phyloP scores from a whole-genome alignment of 345 rosid genomes.

The Geranium rotundifolium region DNA sequence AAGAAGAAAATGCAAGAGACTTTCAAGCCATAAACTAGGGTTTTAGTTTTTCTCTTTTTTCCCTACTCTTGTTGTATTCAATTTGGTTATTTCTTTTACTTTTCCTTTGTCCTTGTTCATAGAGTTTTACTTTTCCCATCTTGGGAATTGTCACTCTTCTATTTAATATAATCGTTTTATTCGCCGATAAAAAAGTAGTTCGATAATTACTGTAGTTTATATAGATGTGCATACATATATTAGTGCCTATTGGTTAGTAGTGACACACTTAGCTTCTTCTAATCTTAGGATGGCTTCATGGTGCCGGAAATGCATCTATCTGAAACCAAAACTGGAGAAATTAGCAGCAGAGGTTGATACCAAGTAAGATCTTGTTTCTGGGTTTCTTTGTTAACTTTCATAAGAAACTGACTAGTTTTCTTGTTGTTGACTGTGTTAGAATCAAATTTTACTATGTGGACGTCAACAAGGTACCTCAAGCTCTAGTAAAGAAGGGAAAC shows the following conservation, averaged over 20 bases:
- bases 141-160: neutral
- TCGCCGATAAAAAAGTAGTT: neutral
- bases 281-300: conserved; percentile 79
- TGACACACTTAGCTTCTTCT: conserved; percentile 1
- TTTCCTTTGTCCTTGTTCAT: neutral
- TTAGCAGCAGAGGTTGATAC: conserved; percentile 44
- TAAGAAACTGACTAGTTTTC: too few species aligned
- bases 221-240: neutral
- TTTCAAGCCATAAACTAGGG: too few species aligned
- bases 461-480: conserved; percentile 38
- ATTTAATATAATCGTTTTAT: too few species aligned
- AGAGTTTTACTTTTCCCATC: neutral
- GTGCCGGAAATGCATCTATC: conserved; percentile 93
- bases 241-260: neutral
- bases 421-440: conserved; percentile 18
- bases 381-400: neutral
- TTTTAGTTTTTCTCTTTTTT: too few species aligned
- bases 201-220: neutral
- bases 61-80: too few species aligned
- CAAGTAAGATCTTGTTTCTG: conserved; percentile 10
- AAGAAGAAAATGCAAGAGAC: too few species aligned
- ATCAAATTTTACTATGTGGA: conserved; percentile 70
- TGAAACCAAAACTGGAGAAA: conserved; percentile 91
- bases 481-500: conserved; percentile 76
- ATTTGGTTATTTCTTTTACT: too few species aligned